Percentiles rank a stretch among this genome's conserved stretches.
phyloP scores from a whole-genome alignment of 2,329 filamentous ascomycete species.

The Phialophora verrucosa region DNA sequence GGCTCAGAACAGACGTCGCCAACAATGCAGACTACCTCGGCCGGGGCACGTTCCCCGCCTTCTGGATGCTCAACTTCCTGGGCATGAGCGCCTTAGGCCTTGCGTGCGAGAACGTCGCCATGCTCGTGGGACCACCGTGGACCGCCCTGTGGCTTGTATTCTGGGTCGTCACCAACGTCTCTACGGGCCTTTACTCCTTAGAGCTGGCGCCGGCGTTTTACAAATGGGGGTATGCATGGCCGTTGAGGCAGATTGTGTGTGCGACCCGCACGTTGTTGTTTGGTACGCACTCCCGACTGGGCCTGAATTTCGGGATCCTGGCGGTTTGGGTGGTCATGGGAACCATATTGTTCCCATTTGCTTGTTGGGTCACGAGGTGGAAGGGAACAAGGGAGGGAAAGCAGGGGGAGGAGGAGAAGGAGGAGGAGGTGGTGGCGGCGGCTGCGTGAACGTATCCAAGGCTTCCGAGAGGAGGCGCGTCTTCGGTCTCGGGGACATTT shows the following conservation, averaged over 20 bases:
- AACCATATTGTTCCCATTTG: slow-evolving; percentile 59
- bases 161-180: slow-evolving; percentile 70
- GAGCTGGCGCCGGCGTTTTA: slow-evolving; percentile 66
- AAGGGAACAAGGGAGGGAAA: background rate
- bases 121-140: slow-evolving; percentile 67
- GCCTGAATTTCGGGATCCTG: slow-evolving; percentile 66
- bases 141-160: slow-evolving; percentile 67
- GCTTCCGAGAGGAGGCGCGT: too few relatives aligned
- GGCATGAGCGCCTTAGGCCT: slow-evolving; percentile 68
- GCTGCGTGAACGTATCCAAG: background rate
- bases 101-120: slow-evolving; percentile 69
- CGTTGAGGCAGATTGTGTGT: slow-evolving; percentile 66
- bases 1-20: background rate
- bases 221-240: slow-evolving; percentile 67
- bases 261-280: slow-evolving; percentile 66
- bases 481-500: too few relatives aligned
- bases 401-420: background rate
- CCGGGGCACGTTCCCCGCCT: slow-evolving; percentile 64
- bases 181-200: slow-evolving; percentile 64
- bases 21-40: slow-evolving; percentile 62
- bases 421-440: background rate
- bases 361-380: slow-evolving; percentile 28
- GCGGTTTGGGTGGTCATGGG: slow-evolving; percentile 63
- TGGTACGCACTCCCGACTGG: slow-evolving; percentile 58
- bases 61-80: slow-evolving; percentile 67